These are phyloP conservation scores for Debaryomyces sp. DNA, from an alignment of 1,139 yeast genomes.

Conservation along the genomic window DNA sequence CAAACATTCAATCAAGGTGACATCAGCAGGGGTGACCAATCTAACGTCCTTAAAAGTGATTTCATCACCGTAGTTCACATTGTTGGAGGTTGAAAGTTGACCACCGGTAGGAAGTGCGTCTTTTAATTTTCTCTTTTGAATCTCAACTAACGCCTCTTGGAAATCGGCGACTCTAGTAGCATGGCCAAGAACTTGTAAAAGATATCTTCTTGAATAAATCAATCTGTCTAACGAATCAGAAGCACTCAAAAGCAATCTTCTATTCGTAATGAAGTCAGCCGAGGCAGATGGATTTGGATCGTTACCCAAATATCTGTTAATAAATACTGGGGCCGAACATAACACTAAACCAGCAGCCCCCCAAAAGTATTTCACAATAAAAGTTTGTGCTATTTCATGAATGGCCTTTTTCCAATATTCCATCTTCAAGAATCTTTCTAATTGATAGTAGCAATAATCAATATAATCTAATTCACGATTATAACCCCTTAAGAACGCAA, in stretches of 20 bases:
- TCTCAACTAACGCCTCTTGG: slow-evolving; percentile 62
- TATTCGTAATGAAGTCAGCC: slow-evolving; percentile 85
- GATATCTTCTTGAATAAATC: slow-evolving; percentile 80
- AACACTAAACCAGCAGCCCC: slow-evolving; percentile 91
- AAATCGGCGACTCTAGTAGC: slow-evolving; percentile 76
- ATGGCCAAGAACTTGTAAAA: slow-evolving; percentile 85
- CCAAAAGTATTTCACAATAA: slow-evolving; percentile 90
- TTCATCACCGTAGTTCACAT: slow-evolving; percentile 51
- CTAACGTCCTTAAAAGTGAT: slow-evolving; percentile 76
- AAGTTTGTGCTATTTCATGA: slow-evolving; percentile 77
- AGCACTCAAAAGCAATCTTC: slow-evolving; percentile 81
- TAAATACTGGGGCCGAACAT: slow-evolving; percentile 88
- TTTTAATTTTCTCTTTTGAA: slow-evolving; percentile 40
- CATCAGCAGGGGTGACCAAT: slow-evolving; percentile 82
- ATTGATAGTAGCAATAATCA: slow-evolving; percentile 79
- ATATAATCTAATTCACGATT: slow-evolving; percentile 74
- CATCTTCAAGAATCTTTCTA: slow-evolving; percentile 76
- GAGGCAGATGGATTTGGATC: slow-evolving; percentile 57
- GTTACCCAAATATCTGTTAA: slow-evolving; percentile 57
- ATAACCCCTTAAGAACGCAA: slow-evolving; percentile 85
- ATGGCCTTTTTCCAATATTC: slow-evolving; percentile 77
- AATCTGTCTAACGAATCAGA: slow-evolving; percentile 88
- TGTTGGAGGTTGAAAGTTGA: slow-evolving; percentile 10
- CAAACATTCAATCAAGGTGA: slow-evolving; percentile 66
- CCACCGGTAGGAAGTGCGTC: slow-evolving; percentile 8